Evolutionary conservation across 306 rosid genomes (phyloP), one percentile per base, ranked within the genome.

Genomic region (Cicer bijugum): DNA sequence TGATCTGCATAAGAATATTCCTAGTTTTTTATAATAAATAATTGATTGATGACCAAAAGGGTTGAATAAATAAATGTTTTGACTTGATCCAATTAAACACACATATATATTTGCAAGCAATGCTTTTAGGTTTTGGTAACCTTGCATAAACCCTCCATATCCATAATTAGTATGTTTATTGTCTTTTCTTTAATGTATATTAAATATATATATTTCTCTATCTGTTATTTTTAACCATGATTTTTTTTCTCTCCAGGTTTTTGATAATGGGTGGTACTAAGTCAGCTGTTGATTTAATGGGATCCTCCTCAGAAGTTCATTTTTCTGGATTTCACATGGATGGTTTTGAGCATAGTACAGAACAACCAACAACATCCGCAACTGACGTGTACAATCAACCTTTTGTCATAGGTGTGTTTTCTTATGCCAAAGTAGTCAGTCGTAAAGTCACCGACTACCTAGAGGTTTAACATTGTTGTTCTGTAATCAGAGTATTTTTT

Each of bases 301-400:
- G 90, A 80, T 89, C 99, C 75, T 88, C 97, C 55, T 88, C 97
- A 0, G 99, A 83, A 75, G 99, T 95, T 84, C 97, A 92, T 86
- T 92, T 95, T 86, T 95, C 99, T 76, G 99, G 99, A 79, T 89
- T 90, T 85, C 97, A 91, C 88, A 87, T 88, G 88, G 88, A 95
- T 75, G 86, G 91, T 80, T 84, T 83, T 75, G 87, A 89, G 75
- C 86, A 84, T 12, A 82, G 80, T 79, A 78, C 65, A 37, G 97
- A 87, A 69, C 88, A 75, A 65, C 87, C 84, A 28, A 85, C 91
- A 69, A 84, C 87, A n/a, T 90, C 97, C 6, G 92, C 82, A 16
- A 72, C 90, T 50, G 90, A 83, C 69, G 47, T 90, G 79, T 85
- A 83, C 66, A 86, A 80, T 58, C 97, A 95, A 82, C 99, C 99